phyloP scores from a whole-genome alignment of 1,284 basidiomycete genomes.

The Ceratobasidium theobromae region DNA sequence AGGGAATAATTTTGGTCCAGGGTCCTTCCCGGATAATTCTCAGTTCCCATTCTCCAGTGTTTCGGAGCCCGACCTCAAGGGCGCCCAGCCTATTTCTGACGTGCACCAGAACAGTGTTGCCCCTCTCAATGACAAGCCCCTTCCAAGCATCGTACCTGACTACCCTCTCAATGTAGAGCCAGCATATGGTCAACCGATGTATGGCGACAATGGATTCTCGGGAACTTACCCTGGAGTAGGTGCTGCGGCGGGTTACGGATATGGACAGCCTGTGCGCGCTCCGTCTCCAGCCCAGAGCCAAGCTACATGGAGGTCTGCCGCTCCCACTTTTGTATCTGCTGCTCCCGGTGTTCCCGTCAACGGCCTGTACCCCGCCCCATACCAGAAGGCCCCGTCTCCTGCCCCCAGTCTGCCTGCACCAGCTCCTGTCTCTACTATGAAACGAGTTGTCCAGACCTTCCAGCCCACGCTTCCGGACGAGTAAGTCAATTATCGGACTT shows the following conservation, averaged over 20 bases:
- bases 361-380: background rate
- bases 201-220: background rate
- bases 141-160: constrained; percentile 19
- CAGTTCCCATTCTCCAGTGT: constrained; percentile 30
- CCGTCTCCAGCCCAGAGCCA: constrained; percentile 15
- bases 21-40: constrained; percentile 1
- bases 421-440: background rate
- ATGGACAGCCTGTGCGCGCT: constrained; percentile 1
- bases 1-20: constrained; percentile 24
- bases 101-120: background rate
- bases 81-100: constrained; percentile 15
- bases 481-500: background rate
- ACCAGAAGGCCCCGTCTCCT: background rate
- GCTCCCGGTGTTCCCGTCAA: background rate
- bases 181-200: background rate
- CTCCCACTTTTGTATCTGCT: constrained; percentile 1
- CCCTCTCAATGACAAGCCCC: constrained; percentile 4
- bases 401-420: background rate
- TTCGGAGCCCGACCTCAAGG: constrained; percentile 26
- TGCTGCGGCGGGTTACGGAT: constrained; percentile 9
- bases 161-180: background rate
- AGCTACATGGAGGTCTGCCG: constrained; percentile 1
- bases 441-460: constrained; percentile 28
- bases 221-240: constrained; percentile 19
- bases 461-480: constrained; percentile 27